phyloP scores from a whole-genome alignment of 345 rosid species.

The Populus ilicifolia region DNA sequence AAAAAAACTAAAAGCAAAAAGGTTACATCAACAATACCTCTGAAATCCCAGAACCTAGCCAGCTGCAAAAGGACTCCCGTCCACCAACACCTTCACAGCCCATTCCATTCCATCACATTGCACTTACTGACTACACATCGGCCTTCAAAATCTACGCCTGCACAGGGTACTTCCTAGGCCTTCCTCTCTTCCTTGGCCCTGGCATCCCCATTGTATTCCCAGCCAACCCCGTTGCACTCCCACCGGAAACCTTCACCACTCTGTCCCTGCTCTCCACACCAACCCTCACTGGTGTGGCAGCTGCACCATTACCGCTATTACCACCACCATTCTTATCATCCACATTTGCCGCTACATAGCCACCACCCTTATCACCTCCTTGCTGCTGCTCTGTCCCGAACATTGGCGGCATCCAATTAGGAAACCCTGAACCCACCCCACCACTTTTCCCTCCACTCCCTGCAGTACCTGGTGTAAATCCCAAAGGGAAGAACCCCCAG shows the following conservation, averaged over 20 bases:
- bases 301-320: not conserved
- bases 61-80: not conserved
- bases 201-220: not conserved
- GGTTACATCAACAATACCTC: conserved; percentile 1
- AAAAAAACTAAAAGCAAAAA: not conserved
- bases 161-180: conserved; percentile 59
- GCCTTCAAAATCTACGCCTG: not conserved
- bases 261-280: conserved; percentile 14
- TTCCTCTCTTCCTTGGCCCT: conserved; percentile 59
- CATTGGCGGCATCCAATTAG: conserved; percentile 23
- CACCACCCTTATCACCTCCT: conserved; percentile 1
- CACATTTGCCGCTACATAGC: not conserved
- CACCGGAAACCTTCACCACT: conserved; percentile 17
- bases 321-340: not conserved
- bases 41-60: not conserved
- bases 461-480: conserved; percentile 35
- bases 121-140: not conserved
- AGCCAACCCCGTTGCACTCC: conserved; percentile 9
- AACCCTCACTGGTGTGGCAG: not conserved
- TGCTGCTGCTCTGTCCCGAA: conserved; percentile 10
- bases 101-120: not conserved
- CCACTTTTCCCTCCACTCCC: conserved; percentile 27
- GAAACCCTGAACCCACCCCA: not conserved
- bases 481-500: conserved; percentile 85
- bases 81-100: not conserved